phyloP scores from a whole-genome alignment of 2,329 filamentous ascomycete genomes.

The Bipolaris victoriae region DNA sequence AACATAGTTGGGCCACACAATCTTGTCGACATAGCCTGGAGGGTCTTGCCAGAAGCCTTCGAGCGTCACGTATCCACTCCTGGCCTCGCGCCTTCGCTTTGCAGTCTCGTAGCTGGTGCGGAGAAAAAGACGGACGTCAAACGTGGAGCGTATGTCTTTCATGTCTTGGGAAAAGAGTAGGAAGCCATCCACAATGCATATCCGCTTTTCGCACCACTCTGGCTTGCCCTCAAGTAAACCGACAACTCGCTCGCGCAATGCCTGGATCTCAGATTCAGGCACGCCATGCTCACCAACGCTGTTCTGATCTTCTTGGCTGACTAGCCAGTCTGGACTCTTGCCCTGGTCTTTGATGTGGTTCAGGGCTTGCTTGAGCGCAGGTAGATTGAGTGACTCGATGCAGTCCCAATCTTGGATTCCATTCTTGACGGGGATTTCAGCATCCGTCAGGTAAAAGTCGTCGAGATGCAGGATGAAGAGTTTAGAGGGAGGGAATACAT shows the following conservation, averaged over 20 bases:
- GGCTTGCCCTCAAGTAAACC: conserved; percentile 14
- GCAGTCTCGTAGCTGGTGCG: conserved; percentile 67
- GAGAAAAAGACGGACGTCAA: conserved; percentile 82
- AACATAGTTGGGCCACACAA: conserved; percentile 97
- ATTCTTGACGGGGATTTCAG: conserved; percentile 63
- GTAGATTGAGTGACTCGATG: conserved; percentile 75
- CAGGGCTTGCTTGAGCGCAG: conserved; percentile 70
- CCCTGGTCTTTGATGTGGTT: conserved; percentile 73
- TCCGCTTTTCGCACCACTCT: conserved; percentile 30
- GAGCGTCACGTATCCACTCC: conserved; percentile 76
- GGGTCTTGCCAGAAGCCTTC: conserved; percentile 96
- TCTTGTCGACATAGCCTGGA: conserved; percentile 87
- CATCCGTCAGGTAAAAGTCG: conserved; percentile 89
- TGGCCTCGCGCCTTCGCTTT: conserved; percentile 68
- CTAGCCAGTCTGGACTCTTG: conserved; percentile 56
- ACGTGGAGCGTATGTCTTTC: conserved; percentile 59
- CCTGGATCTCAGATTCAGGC: conserved; percentile 42
- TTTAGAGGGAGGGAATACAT: conserved; percentile 69
- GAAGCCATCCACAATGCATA: conserved; percentile 85
- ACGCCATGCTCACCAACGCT: conserved; percentile 54
- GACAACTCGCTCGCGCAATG: conserved; percentile 34
- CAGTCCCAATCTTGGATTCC: conserved; percentile 89
- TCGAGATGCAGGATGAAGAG: conserved; percentile 90
- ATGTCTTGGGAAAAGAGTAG: conserved; percentile 73
- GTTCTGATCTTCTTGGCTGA: conserved; percentile 66